These are phyloP conservation scores for Telopea speciosissima DNA, from an alignment of 177 flowering plant genomes.

Conservation along the genomic window DNA sequence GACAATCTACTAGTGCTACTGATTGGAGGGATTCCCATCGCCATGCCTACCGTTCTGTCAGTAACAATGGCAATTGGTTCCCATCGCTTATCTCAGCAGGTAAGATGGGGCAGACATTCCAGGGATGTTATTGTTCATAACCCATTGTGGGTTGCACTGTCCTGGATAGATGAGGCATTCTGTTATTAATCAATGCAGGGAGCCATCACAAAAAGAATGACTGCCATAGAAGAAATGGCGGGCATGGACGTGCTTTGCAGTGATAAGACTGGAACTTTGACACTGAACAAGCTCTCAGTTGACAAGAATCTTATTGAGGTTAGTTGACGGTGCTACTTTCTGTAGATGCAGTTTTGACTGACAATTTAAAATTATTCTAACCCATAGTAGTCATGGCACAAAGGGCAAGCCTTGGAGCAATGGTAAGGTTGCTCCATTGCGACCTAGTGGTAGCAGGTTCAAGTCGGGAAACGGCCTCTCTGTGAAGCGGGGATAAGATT, in stretches of 20 bases:
- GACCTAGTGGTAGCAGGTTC: no score
- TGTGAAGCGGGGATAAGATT: no score
- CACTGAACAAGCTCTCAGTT: slow-evolving; percentile 72
- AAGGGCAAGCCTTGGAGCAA: no score
- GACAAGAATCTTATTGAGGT: slow-evolving; percentile 85
- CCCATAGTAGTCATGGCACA: neutral
- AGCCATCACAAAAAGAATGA: slow-evolving; percentile 90
- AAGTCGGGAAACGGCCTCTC: no score
- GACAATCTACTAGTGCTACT: slow-evolving; percentile 82
- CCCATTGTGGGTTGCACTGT: neutral
- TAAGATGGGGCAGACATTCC: slow-evolving; percentile 16
- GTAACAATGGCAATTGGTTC: slow-evolving; percentile 95
- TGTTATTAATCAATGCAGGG: slow-evolving; percentile 38
- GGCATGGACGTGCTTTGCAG: slow-evolving; percentile 97
- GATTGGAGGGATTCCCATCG: slow-evolving; percentile 90
- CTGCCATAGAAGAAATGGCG: slow-evolving; percentile 91
- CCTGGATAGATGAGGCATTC: neutral
- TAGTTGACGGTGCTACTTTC: neutral
- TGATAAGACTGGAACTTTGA: slow-evolving; percentile 82
- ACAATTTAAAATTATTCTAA: neutral
- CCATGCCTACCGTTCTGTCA: slow-evolving; percentile 86
- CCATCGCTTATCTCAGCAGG: slow-evolving; percentile 82
- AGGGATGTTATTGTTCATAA: slow-evolving; percentile 3
- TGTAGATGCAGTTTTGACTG: neutral
- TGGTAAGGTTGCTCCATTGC: no score